These are phyloP conservation scores for Phytophthora meadii DNA, from an alignment of 352 stramenopile genomes.

Conservation along the genomic window DNA sequence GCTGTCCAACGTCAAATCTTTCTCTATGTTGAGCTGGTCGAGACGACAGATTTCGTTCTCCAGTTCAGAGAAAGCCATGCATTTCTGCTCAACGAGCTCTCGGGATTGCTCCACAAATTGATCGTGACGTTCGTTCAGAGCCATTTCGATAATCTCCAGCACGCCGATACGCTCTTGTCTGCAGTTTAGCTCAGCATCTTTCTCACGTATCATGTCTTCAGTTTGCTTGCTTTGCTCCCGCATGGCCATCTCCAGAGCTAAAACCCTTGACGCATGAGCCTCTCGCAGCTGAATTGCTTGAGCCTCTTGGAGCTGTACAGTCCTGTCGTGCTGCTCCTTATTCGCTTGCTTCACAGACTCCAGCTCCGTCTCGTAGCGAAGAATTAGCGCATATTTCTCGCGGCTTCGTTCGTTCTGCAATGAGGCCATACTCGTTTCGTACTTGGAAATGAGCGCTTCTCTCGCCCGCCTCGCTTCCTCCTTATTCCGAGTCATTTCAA, in stretches of 20 bases:
- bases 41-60: constrained; percentile 39
- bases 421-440: constrained; percentile 27
- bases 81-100: constrained; percentile 41
- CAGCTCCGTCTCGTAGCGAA: constrained; percentile 62
- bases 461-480: constrained; percentile 19
- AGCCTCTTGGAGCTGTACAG: constrained; percentile 32
- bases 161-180: constrained; percentile 23
- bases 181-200: constrained; percentile 31
- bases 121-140: constrained; percentile 19
- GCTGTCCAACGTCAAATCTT: constrained; percentile 31
- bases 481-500: constrained; percentile 20
- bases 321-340: constrained; percentile 47
- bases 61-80: constrained; percentile 50
- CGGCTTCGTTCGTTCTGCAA: constrained; percentile 31
- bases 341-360: constrained; percentile 42
- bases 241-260: constrained; percentile 53
- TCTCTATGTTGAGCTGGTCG: constrained; percentile 25
- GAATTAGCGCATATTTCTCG: constrained; percentile 30
- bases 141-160: constrained; percentile 33
- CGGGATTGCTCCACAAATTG: constrained; percentile 23
- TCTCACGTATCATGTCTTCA: constrained; percentile 28
- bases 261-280: constrained; percentile 42
- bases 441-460: constrained; percentile 35
- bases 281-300: constrained; percentile 53
- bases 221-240: constrained; percentile 50